Evolutionary conservation across 495 filamentous ascomycete species (phyloP), one percentile per base, ranked within the genome.

Genomic region (Cairneyella variabilis): DNA sequence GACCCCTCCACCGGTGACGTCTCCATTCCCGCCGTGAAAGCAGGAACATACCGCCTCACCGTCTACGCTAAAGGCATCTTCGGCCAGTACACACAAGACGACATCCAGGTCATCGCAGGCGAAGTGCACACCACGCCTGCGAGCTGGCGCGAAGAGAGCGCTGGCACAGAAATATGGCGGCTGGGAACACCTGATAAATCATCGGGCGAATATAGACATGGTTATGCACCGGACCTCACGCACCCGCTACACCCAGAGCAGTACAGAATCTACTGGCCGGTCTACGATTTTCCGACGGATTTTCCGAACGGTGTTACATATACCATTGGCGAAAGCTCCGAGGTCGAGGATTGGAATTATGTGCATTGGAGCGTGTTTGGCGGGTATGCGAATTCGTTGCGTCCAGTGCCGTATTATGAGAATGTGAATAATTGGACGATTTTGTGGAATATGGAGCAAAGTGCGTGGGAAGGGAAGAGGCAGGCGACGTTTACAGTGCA

Each of bases 11-110:
- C 60, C n/a, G 77, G 79, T 1, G 55, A 54, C 3, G 79, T 76
- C 44, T 58, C 43, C 1, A 76, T 84, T 28, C 66, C 70, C 6
- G 68, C 69, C 14, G 72, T 83, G 22, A 75, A 70, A 43, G 68
- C 64, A 7, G 79, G 75, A 18, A 77, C 62, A 16, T 83, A 80
- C 61, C 69, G 78, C 4, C 65, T 84, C 12, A 83, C 78, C 0
- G 62, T 82, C 30, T 83, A 81, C 37, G 79, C 78, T 3, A 72
- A 79, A 18, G 76, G 71, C 0, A 69, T 83, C 22, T 84, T 83
- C 32, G 78, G 79, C 2, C 68, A 81, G 48, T 79, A 69, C 47
- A 58, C 69, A 1, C 63, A 71, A 20, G 76, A 79, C 30, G 67
- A 64, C 5, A 56, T 80, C 21, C 48, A 53, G 2, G 64, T 81